Conservation (phyloP, 108 stramenopile species). For the Cyclostephanos invisitatus region DNA sequence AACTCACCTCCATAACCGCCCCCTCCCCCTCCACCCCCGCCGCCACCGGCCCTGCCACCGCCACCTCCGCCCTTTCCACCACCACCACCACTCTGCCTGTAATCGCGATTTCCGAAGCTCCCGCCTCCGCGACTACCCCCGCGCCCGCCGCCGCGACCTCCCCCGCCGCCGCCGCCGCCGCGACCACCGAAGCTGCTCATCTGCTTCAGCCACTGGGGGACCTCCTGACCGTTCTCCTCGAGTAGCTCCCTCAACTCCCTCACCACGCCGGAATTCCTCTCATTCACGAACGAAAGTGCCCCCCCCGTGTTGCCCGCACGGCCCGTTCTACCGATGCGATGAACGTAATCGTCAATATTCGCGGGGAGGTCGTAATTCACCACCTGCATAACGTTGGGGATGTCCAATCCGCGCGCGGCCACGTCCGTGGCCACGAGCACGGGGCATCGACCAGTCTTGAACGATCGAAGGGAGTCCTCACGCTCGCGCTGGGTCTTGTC, state of each 20-base stretch:
- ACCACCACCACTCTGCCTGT: conserved; percentile 59
- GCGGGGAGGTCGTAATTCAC: conserved; percentile 96
- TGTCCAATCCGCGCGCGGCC: conserved; percentile 96
- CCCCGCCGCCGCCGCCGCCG: conserved; percentile 60
- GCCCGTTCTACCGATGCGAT: conserved; percentile 99
- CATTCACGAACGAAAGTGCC: conserved; percentile 93
- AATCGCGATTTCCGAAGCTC: conserved; percentile 40
- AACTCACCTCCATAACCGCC: conserved; percentile 28
- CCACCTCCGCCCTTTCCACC: conserved; percentile 38
- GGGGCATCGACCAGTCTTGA: conserved; percentile 76
- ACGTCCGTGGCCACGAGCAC: conserved; percentile 96
- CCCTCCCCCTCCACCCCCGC: conserved; percentile 34
- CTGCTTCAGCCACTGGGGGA: conserved; percentile 80
- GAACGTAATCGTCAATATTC: conserved; percentile 97
- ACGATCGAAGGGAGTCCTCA: conserved; percentile 85
- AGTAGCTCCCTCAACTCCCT: conserved; percentile 80
- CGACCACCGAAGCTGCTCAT: conserved; percentile 65
- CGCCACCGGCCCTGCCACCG: conserved; percentile 31
- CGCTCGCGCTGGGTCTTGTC: conserved; percentile 96
- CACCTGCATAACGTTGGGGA: conserved; percentile 97
- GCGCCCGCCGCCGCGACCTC: conserved; percentile 62
- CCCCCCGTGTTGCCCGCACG: conserved; percentile 96
- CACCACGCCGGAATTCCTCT: conserved; percentile 81
- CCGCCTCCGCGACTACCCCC: conserved; percentile 41
- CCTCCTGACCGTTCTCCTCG: conserved; percentile 87